Percentiles rank a stretch among this genome's conserved stretches.
Evolutionary conservation across 257 asterid species (phyloP).

Genomic region (Solanum chilense): DNA sequence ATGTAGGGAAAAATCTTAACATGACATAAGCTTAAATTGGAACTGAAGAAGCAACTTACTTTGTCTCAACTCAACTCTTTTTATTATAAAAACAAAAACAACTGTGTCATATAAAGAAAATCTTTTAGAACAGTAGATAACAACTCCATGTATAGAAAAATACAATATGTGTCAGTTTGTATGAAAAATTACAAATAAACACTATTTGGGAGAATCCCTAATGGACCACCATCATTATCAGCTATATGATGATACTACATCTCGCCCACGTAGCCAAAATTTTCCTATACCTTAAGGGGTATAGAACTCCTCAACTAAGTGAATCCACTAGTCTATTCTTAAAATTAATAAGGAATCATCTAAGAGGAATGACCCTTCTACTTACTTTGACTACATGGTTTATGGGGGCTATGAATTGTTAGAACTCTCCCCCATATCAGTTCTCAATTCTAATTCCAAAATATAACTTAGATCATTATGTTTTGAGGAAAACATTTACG

Average conservation of each 20-base stretch:
- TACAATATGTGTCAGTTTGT: neutral
- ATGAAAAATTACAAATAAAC: neutral
- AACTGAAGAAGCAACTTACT: neutral
- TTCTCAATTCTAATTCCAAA: neutral
- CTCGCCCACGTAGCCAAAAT: neutral
- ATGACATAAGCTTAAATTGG: neutral
- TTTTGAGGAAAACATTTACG: too few relatives aligned
- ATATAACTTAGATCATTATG: too few relatives aligned
- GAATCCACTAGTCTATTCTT: neutral
- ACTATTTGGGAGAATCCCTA: neutral
- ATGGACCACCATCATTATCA: neutral
- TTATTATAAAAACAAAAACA: neutral
- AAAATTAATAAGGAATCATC: neutral
- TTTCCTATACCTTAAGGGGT: neutral
- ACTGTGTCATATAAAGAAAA: neutral
- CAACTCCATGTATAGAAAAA: neutral
- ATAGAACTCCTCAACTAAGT: neutral
- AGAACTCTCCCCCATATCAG: neutral
- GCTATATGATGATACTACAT: neutral
- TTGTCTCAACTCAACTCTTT: neutral
- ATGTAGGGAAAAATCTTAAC: neutral
- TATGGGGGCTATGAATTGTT: neutral
- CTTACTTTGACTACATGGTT: neutral
- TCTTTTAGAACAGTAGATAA: neutral
- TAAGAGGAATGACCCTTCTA: neutral